Base-by-base conservation (phyloP, 2,329 filamentous ascomycete species). In the Lasiodiplodia gonubiensis region DNA sequence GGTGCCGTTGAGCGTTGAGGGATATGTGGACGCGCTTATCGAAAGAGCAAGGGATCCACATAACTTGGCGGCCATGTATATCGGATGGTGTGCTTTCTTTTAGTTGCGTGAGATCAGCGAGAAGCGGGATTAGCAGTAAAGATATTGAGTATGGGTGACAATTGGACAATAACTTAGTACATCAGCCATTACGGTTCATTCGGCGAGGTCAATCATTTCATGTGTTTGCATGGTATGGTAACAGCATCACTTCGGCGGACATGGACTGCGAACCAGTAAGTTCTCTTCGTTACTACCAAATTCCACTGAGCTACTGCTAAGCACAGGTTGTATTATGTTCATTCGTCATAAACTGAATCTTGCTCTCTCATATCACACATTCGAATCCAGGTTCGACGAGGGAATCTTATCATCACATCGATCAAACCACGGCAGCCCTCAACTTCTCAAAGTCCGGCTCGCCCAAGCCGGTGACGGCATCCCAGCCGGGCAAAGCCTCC, bases 21-120 rank as follows among this genome's bases (percentile, higher is more conserved):
- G 96, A 0, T 95, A 99, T 82, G 95, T 97, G n/a, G 92, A 97
- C 77, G 93, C 96, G 79, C 80, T 99, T 78, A 95, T 99, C 72
- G 88, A 90, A 76, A 90, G 94, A 81, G 95, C 96, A 39, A 91
- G 90, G 25, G 89, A 93, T 78, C 88, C 90, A 67, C 86, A 82
- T 75, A 96, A 95, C 77, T 79, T 99, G 79, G 88, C 92, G 21
- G 88, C 89, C 48, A 99, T 99, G 96, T 99, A 98, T 80, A 97
- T 98, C 80, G 95, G 95, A 23, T 98, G 94, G 94, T 90, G 88
- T 81, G 84, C 88, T 14, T 91, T 90, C 74, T 87, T 90, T 68
- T 90, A 76, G 55, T 25, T 57, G 2, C 4, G 21, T 2, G 35
- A 14, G 30, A 14, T 6, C 2, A 11, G 33, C 5, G 18, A 23